These are phyloP conservation scores for Fomitiporia mediterranea DNA, from an alignment of 1,284 basidiomycete species.

Conservation along the genomic window DNA sequence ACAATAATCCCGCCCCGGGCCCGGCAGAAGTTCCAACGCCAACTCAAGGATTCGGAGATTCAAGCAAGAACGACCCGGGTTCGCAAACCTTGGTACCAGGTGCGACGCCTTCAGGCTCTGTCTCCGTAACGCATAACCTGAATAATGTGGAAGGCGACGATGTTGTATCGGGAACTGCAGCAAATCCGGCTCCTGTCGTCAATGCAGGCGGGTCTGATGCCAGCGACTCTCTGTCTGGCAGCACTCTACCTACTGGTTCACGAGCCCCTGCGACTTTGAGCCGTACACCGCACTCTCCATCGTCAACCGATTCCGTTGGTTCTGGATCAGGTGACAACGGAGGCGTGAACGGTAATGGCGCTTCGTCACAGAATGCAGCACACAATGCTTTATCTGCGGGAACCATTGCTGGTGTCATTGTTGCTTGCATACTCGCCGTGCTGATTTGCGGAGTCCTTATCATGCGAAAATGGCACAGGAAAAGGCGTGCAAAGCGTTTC, in stretches of 20 bases:
- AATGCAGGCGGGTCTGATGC: background rate
- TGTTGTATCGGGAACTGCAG: background rate
- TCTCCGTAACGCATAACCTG: background rate
- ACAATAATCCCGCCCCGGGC: background rate
- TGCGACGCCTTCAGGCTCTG: background rate
- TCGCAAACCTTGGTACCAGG: background rate
- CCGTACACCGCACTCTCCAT: background rate
- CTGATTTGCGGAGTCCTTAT: conserved; percentile 2
- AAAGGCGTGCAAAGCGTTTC: conserved; percentile 6
- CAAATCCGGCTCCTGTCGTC: background rate
- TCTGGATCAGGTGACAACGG: background rate
- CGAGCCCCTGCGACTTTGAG: background rate
- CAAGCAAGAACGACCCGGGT: background rate
- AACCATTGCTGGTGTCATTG: conserved; percentile 11
- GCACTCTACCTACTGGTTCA: background rate
- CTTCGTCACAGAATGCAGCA: background rate
- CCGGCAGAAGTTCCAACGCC: background rate
- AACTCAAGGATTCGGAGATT: background rate
- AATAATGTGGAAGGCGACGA: background rate
- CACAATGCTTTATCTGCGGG: conserved; percentile 4
- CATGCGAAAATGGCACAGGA: conserved; percentile 11
- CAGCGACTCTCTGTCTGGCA: background rate
- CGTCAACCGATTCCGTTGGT: background rate
- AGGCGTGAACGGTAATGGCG: background rate
- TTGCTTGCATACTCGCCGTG: background rate